Evolutionary conservation across 352 stramenopile species (phyloP), one percentile per base, ranked within the genome.

Genomic region (Pythium monospermum): DNA sequence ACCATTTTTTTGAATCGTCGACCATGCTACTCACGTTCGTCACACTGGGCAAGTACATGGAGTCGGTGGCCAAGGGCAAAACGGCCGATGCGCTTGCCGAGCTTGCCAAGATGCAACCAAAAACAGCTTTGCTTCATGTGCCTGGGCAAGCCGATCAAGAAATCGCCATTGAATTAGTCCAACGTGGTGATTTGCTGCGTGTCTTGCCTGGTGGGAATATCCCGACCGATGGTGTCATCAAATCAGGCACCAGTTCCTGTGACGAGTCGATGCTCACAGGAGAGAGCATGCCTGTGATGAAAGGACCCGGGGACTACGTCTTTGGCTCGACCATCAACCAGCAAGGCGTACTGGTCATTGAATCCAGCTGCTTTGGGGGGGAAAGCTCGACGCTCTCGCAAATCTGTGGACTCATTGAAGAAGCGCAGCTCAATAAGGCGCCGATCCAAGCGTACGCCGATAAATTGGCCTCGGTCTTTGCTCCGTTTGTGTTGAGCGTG

Each of bases 1-100:
- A 91, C 61, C 76, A 94, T 57, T 94, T 95, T 53, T 95, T 95
- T 37, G 80, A 94, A 55, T 91, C 82, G 11, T 91, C 81, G 1
- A 73, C 83, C 19, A 91, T 94, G 82, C 40, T 95, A 19, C 50
- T 95, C 41, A 91, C 84, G 49, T 94, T 95, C 43, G 76, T 95
- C 41, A 89, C 79, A 13, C 59, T 94, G 2, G 85, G 85, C 42
- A 94, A 94, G 64, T 93, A 91, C 68, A 84, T 95, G 72, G 85
- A 95, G 57, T 88, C 85, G 28, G 64, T 90, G 43, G 85, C 85
- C 12, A 95, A 95, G 54, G 83, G 79, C 4, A 88, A 91, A 45
- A 94, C 85, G 0, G 76, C 85, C 0, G 74, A 89, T 26, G 81
- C 82, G 2, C 43, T 95, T 11, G 77, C 77, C 0, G 71, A 90